Evolutionary conservation across 768 basidiomycete species (phyloP), one percentile per base, ranked within the genome.

Genomic region (Lactarius tabidus): DNA sequence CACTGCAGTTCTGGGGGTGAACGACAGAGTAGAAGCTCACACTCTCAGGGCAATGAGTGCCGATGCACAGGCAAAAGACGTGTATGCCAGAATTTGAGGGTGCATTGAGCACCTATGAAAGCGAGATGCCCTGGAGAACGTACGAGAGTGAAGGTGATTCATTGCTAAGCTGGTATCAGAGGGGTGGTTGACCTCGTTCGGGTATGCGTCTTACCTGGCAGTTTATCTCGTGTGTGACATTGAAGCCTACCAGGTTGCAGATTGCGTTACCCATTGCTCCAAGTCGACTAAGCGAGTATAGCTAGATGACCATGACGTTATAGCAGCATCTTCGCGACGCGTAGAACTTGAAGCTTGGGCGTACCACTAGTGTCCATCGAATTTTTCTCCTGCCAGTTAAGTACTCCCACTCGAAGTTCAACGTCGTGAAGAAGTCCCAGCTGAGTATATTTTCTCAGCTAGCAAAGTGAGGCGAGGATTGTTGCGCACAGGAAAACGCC

Each of bases 401-500:
- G n/a, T 26, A 53, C 0, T 56, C 33, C 64, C 58, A 60, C 43
- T 65, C 64, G 20, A 60, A 65, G 4, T 17, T 3, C 26, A 65
- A 9, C 18, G 64, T 61, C n/a, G 54, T 61, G 54, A 65, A 17
- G 41, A 60, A 45, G 5, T 65, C 64, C 64, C 64, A 65, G 20
- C 64, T 65, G 29, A 29, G 26, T n/a, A n/a, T 5, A 28, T 17
- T 45, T 64, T 6, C 23, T 55, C 53, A 57, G 8, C 6, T 23
- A 54, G 18, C 28, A 4, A 33, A 33, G 57, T 4, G 18, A 14
- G 48, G 33, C 1, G 15, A n/a, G 2, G 15, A 18, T 20, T 20
- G 29, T 18, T 8, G 41, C 58, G 14, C 23, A 65, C 64, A 65
- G 5, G 26, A 43, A 61, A n/a, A 65, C 29, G 23, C 64, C 64